A percentile compares a stretch with the other conserved stretches of the same genome.
phyloP scores from a whole-genome alignment of 2,329 filamentous ascomycete genomes.

The Cladorrhinum sp. region DNA sequence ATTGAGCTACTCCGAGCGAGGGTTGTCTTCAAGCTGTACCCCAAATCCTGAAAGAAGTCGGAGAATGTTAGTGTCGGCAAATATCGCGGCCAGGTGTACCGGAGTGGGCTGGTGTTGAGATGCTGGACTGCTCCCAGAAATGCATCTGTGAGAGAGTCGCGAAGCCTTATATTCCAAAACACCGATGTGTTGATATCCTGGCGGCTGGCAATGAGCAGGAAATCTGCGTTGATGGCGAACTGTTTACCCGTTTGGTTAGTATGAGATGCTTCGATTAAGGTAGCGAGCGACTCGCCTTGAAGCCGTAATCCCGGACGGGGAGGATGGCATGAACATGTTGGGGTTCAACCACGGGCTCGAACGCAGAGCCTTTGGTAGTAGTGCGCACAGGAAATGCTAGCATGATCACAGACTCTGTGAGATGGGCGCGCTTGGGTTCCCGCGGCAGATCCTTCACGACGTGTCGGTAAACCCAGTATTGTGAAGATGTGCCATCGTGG shows the following conservation, averaged over 20 bases:
- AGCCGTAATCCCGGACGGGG: slow-evolving; percentile 1
- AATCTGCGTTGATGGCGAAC: slow-evolving; percentile 1
- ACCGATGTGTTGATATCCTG: background rate
- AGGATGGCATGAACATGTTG: background rate
- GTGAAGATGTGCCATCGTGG: background rate
- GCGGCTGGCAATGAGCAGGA: background rate
- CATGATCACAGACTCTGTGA: background rate
- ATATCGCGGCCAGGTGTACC: background rate
- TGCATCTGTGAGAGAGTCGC: background rate
- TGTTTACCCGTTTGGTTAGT: background rate
- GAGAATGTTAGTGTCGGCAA: background rate
- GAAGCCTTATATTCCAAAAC: background rate
- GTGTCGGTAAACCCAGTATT: background rate
- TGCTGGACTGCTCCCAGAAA: background rate
- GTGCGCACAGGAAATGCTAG: background rate
- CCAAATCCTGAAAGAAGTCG: background rate
- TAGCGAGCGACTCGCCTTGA: background rate
- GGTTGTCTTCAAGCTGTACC: background rate
- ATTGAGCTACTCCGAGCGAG: background rate
- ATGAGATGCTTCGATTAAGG: background rate
- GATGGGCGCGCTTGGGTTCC: background rate
- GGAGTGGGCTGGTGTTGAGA: background rate
- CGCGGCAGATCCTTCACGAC: background rate
- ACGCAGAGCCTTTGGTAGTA: too few relatives aligned
- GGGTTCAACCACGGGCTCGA: background rate